Evolutionary conservation across 2,329 filamentous ascomycete species (phyloP).

Genomic region (Pseudogymnoascus sp.): DNA sequence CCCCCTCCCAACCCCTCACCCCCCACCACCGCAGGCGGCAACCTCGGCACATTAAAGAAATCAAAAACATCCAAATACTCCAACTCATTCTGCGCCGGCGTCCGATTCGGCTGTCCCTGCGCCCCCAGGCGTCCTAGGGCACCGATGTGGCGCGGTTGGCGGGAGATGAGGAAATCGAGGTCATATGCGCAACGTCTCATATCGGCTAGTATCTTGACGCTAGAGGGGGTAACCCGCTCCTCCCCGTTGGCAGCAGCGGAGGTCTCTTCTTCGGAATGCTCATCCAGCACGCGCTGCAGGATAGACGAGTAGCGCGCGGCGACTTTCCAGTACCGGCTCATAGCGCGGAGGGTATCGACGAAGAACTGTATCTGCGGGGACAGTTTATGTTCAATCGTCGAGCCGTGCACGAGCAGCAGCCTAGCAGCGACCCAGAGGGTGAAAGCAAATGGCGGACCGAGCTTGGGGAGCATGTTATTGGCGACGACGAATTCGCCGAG

Average conservation of each 20-base stretch:
- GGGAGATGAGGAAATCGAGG: conserved; percentile 79
- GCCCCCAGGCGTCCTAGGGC: conserved; percentile 40
- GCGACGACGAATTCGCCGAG: conserved; percentile 71
- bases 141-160: conserved; percentile 43
- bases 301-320: conserved; percentile 74
- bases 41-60: conserved; percentile 83
- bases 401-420: conserved; percentile 79
- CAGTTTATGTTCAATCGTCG: conserved; percentile 77
- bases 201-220: conserved; percentile 78
- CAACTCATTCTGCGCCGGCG: conserved; percentile 71
- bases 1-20: conserved; percentile 20
- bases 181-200: conserved; percentile 90
- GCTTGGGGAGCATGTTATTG: conserved; percentile 65
- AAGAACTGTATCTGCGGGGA: conserved; percentile 74
- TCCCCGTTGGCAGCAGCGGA: conserved; percentile 46
- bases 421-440: conserved; percentile 87
- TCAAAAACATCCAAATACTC: conserved; percentile 91
- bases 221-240: conserved; percentile 69
- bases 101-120: conserved; percentile 45
- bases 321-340: conserved; percentile 80
- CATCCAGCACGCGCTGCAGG: conserved; percentile 74
- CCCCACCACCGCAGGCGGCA: conserved; percentile 41
- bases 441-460: conserved; percentile 87
- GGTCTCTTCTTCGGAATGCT: conserved; percentile 71
- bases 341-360: conserved; percentile 70